phyloP scores from a whole-genome alignment of 1,139 yeast genomes.

The Candida sp. region DNA sequence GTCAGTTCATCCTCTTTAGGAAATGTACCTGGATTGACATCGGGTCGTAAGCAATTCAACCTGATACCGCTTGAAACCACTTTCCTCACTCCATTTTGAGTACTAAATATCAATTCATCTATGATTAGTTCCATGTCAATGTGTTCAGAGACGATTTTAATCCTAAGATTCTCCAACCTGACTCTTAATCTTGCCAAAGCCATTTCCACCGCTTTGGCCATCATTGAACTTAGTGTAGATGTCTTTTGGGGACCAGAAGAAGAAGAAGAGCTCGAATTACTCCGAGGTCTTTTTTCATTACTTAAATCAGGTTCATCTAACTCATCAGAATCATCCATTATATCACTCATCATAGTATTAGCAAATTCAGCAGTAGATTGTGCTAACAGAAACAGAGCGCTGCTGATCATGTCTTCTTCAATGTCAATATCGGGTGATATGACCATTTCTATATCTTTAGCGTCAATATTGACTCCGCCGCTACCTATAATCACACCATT shows the following conservation, averaged over 20 bases:
- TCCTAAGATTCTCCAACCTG: conserved; percentile 36
- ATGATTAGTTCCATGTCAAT: conserved; percentile 42
- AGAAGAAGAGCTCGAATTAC: conserved; percentile 6
- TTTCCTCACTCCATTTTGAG: conserved; percentile 46
- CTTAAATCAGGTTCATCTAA: conserved; percentile 11
- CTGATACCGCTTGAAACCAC: conserved; percentile 36
- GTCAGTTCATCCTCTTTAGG: conserved; percentile 14
- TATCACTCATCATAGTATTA: conserved; percentile 48
- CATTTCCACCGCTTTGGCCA: conserved; percentile 64
- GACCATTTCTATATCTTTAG: conserved; percentile 53
- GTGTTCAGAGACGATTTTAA: conserved; percentile 52
- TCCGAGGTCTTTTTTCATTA: conserved; percentile 2
- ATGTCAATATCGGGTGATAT: conserved; percentile 46
- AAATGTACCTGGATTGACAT: conserved; percentile 27
- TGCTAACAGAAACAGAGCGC: conserved; percentile 46
- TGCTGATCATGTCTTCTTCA: conserved; percentile 24
- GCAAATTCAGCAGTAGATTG: conserved; percentile 69
- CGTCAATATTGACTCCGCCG: conserved; percentile 66
- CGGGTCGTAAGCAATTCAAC: conserved; percentile 35
- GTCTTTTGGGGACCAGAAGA: conserved; percentile 15
- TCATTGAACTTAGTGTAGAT: conserved; percentile 49
- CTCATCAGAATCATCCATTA: conserved; percentile 12
- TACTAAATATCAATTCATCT: conserved; percentile 34
- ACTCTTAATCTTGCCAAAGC: conserved; percentile 63
- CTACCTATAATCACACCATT: conserved; percentile 37